Percentiles rank a stretch among this genome's conserved stretches.
Conservation (phyloP, 176 grass and related monocot genomes). For the Ensete ventricosum region DNA sequence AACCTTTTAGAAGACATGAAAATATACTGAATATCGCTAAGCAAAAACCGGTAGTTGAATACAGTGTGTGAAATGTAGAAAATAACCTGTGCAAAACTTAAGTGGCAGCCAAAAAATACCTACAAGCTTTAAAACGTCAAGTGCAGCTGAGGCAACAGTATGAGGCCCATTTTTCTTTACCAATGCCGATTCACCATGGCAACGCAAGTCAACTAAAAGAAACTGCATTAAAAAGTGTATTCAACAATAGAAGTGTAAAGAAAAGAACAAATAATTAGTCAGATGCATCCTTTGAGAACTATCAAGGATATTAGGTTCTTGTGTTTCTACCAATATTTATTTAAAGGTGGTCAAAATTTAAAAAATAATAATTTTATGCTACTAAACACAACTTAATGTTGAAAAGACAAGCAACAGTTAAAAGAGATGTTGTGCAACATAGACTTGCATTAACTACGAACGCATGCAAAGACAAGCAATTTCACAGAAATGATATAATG, state of each 20-base stretch:
- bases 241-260: neutral
- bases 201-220: constrained; percentile 97
- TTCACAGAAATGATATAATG: neutral
- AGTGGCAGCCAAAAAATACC: constrained; percentile 11
- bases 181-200: constrained; percentile 72
- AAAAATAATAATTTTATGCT: neutral
- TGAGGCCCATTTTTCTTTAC: constrained; percentile 74
- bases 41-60: neutral
- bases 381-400: too few relatives aligned
- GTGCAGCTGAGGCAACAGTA: constrained; percentile 72
- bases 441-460: neutral
- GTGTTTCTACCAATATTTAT: neutral
- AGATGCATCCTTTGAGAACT: neutral
- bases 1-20: too few relatives aligned
- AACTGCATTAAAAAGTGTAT: constrained; percentile 43
- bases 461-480: neutral
- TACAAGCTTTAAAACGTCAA: constrained; percentile 95
- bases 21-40: neutral
- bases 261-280: neutral
- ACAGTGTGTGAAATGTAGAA: neutral
- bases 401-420: too few relatives aligned
- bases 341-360: neutral
- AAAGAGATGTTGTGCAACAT: neutral
- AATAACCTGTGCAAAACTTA: neutral
- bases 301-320: neutral